phyloP scores from a whole-genome alignment of 306 rosid genomes.

The Malus domestica region DNA sequence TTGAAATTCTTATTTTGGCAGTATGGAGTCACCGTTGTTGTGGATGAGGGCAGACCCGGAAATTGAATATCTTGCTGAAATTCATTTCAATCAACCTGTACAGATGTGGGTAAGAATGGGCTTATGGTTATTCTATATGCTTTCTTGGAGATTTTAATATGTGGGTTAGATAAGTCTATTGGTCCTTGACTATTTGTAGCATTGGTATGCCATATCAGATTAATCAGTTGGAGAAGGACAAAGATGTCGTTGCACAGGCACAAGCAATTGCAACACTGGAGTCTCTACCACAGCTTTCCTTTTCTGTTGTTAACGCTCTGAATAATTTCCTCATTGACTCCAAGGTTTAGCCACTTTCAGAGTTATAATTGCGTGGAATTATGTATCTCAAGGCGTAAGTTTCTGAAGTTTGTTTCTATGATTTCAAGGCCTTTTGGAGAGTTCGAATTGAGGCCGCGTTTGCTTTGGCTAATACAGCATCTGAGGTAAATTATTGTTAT shows the following conservation, averaged over 20 bases:
- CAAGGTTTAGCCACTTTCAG: slow-evolving; percentile 48
- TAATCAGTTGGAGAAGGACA: slow-evolving; percentile 95
- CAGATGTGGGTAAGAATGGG: slow-evolving; percentile 98
- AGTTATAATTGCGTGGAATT: slow-evolving; percentile 3
- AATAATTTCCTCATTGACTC: slow-evolving; percentile 83
- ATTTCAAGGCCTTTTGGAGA: slow-evolving; percentile 81
- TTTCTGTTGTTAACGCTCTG: slow-evolving; percentile 77
- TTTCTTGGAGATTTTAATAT: neutral
- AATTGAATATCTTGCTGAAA: slow-evolving; percentile 94
- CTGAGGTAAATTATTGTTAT: slow-evolving; percentile 59
- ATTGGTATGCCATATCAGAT: slow-evolving; percentile 49
- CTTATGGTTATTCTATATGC: neutral
- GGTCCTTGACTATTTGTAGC: slow-evolving; percentile 22
- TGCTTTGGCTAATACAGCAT: slow-evolving; percentile 88
- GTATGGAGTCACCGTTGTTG: slow-evolving; percentile 81
- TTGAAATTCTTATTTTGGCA: slow-evolving; percentile 24
- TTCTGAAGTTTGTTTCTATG: slow-evolving; percentile 22
- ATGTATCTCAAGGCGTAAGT: slow-evolving; percentile 3
- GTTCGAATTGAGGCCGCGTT: slow-evolving; percentile 90
- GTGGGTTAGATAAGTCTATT: neutral
- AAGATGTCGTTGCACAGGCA: slow-evolving; percentile 91
- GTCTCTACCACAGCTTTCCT: slow-evolving; percentile 70
- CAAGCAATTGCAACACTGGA: slow-evolving; percentile 82
- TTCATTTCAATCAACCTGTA: slow-evolving; percentile 84
- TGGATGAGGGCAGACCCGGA: slow-evolving; percentile 99